Conservation (phyloP, 208 protist genomes). For the Leishmania amazonensis region DNA sequence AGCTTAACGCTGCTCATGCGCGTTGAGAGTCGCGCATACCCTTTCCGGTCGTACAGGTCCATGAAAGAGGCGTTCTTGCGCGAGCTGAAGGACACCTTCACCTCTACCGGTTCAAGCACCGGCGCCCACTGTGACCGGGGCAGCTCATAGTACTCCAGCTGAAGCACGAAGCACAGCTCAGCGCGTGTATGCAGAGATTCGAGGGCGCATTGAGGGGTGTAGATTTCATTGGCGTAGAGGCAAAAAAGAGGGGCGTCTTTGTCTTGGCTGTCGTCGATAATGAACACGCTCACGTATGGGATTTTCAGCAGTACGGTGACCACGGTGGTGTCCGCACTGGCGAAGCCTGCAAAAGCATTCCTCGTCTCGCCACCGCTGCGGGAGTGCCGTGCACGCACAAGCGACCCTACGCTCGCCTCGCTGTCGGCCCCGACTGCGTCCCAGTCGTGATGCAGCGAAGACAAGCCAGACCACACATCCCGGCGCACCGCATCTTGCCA, state of each 20-base stretch:
- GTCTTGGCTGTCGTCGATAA: conserved; percentile 32
- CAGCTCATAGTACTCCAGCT: conserved; percentile 30
- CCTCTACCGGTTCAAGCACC: conserved; percentile 22
- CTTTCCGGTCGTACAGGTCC: conserved; percentile 29
- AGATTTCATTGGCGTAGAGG: conserved; percentile 15
- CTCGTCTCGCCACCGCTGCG: neutral
- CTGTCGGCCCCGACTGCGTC: neutral
- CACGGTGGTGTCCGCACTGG: neutral
- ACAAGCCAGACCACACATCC: conserved; percentile 22
- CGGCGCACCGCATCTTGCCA: conserved; percentile 29
- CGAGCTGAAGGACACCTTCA: conserved; percentile 10
- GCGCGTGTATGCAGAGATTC: conserved; percentile 7
- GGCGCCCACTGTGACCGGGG: conserved; percentile 26
- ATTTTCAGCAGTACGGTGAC: conserved; percentile 7
- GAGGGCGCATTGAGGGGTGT: conserved; percentile 9
- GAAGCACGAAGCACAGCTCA: conserved; percentile 19
- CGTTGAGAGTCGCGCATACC: conserved; percentile 19
- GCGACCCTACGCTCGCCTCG: neutral
- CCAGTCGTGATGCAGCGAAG: conserved; percentile 12
- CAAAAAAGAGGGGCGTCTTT: conserved; percentile 30
- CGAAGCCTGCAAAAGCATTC: neutral
- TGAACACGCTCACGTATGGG: conserved; percentile 25
- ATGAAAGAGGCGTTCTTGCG: conserved; percentile 15
- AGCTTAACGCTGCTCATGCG: conserved; percentile 14
- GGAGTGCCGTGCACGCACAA: neutral